phyloP scores from a whole-genome alignment of 257 asterid genomes.

The Asclepias syriaca region DNA sequence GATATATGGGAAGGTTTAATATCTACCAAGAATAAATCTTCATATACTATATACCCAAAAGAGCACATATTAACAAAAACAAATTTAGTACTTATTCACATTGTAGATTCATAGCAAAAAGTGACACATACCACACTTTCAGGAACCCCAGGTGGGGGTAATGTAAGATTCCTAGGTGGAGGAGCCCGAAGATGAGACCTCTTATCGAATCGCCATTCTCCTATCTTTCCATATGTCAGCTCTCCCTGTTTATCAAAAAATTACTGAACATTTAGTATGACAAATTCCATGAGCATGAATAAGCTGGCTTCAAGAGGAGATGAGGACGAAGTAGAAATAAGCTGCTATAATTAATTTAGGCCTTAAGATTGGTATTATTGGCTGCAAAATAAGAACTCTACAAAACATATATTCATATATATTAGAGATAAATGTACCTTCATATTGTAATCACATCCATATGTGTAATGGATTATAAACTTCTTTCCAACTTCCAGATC shows the following conservation, averaged over 20 bases:
- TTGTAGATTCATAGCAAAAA: constrained; percentile 1
- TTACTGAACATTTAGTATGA: not conserved
- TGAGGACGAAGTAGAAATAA: not conserved
- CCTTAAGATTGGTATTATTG: not conserved
- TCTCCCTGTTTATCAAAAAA: constrained; percentile 53
- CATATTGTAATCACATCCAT: constrained; percentile 94
- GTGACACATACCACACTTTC: constrained; percentile 81
- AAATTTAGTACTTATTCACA: not conserved
- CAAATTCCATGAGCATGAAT: not conserved
- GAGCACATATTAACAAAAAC: not conserved
- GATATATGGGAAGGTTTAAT: not conserved
- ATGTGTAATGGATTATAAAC: constrained; percentile 87
- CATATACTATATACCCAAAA: not conserved
- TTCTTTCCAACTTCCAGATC: constrained; percentile 63
- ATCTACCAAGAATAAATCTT: not conserved
- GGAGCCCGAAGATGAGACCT: constrained; percentile 72
- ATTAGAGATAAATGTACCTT: constrained; percentile 45
- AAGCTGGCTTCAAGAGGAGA: not conserved
- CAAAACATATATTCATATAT: not conserved
- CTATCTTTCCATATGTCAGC: constrained; percentile 77
- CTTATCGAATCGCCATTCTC: constrained; percentile 99
- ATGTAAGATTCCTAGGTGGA: constrained; percentile 71
- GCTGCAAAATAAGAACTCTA: not conserved
- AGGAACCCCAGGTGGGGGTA: constrained; percentile 98
- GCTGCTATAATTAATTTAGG: not conserved